Percentiles rank a stretch among this genome's conserved stretches.
Conservation (phyloP, 768 basidiomycete genomes). For the Termitomyces eurrhizus region DNA sequence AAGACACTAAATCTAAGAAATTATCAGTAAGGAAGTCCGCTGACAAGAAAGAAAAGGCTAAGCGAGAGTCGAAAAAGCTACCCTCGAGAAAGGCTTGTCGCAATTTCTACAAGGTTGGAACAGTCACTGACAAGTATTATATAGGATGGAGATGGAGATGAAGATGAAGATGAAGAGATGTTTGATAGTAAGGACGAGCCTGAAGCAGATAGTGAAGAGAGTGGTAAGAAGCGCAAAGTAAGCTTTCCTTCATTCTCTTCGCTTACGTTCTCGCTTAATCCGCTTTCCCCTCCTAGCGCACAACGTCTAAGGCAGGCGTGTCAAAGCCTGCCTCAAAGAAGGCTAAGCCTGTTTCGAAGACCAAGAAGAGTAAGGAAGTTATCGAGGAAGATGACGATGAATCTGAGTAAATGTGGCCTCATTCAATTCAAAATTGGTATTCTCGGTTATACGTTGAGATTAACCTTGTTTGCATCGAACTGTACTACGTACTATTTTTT, state of each 20-base stretch:
- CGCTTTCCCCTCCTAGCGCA: conserved; percentile 27
- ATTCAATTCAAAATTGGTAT: not conserved
- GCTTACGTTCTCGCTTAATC: not conserved
- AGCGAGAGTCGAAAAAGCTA: conserved; percentile 30
- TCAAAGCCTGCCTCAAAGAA: conserved; percentile 48
- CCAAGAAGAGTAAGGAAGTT: conserved; percentile 48
- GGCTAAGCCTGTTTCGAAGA: conserved; percentile 35
- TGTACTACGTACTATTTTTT: not conserved
- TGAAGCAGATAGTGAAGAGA: conserved; percentile 43
- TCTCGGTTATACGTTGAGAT: not conserved
- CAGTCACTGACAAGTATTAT: conserved; percentile 8
- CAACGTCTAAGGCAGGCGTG: conserved; percentile 33
- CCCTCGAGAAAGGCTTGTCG: conserved; percentile 17
- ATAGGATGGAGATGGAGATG: conserved; percentile 34
- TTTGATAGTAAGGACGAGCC: conserved; percentile 33
- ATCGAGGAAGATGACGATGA: conserved; percentile 44
- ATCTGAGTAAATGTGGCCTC: conserved; percentile 7
- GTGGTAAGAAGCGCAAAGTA: conserved; percentile 73
- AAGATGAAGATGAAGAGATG: conserved; percentile 43
- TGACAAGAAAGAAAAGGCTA: conserved; percentile 26
- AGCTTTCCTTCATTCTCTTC: not conserved
- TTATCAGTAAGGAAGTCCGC: conserved; percentile 32
- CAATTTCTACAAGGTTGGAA: not conserved
- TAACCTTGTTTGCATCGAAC: not conserved
- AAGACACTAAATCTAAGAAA: conserved; percentile 41